Percentiles rank a stretch among this genome's conserved stretches.
Conservation (phyloP, 1,139 yeast species). For the Barnettozyma hawaiiensis region DNA sequence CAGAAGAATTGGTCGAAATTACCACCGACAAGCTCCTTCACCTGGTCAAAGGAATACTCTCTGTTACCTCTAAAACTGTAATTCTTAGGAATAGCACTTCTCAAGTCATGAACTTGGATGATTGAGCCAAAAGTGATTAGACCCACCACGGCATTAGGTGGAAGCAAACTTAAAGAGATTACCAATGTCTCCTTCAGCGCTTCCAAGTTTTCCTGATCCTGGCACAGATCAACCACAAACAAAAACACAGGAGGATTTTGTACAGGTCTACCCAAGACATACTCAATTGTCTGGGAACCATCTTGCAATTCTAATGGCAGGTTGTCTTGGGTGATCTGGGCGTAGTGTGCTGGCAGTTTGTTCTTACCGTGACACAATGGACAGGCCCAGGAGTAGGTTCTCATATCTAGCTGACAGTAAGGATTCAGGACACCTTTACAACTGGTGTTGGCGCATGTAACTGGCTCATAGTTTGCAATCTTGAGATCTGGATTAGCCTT, state of each 20-base stretch:
- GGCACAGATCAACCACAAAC: conserved; percentile 89
- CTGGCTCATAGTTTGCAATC: conserved; percentile 85
- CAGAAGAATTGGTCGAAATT: conserved; percentile 57
- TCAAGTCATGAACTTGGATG: conserved; percentile 89
- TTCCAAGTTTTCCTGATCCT: conserved; percentile 86
- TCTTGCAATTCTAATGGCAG: conserved; percentile 84
- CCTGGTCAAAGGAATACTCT: conserved; percentile 73
- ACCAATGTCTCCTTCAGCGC: conserved; percentile 85
- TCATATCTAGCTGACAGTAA: conserved; percentile 76
- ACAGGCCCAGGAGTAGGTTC: conserved; percentile 84
- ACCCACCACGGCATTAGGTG: conserved; percentile 91
- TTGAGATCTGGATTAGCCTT: conserved; percentile 74
- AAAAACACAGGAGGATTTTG: conserved; percentile 90
- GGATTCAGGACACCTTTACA: conserved; percentile 90
- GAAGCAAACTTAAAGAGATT: conserved; percentile 75
- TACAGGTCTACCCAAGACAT: conserved; percentile 82
- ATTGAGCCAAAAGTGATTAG: conserved; percentile 91
- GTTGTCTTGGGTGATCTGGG: conserved; percentile 74
- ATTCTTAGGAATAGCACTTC: conserved; percentile 69
- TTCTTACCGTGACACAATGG: conserved; percentile 80
- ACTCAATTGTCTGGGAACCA: conserved; percentile 82
- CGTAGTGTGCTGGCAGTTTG: conserved; percentile 86
- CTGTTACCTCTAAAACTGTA: conserved; percentile 91
- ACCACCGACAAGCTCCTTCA: conserved; percentile 59
- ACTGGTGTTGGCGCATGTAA: conserved; percentile 67